Evolutionary conservation across 306 rosid species (phyloP).

Genomic region (Hippophae rhamnoides): DNA sequence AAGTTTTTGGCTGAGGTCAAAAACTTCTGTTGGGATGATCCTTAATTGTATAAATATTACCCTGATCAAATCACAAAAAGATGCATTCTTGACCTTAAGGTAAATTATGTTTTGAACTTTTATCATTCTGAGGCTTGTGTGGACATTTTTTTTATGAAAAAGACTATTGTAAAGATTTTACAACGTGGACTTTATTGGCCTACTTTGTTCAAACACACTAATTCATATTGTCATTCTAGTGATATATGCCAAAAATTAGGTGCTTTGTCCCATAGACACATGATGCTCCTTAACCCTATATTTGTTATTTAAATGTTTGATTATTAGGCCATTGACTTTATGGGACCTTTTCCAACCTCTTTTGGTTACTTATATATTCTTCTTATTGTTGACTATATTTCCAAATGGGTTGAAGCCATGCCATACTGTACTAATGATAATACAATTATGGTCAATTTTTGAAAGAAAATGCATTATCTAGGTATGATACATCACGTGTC

Average conservation of each 20-base stretch:
- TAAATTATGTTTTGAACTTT: no score
- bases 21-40: no score
- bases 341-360: not conserved
- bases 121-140: no score
- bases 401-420: not conserved
- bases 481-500: not conserved
- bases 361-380: not conserved
- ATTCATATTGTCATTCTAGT: not conserved
- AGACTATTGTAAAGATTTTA: no score
- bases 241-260: not conserved
- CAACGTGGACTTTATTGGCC: slow-evolving; percentile 1
- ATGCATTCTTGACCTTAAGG: no score
- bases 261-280: not conserved
- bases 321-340: not conserved
- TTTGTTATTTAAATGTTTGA: not conserved
- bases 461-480: not conserved
- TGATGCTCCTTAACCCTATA: not conserved
- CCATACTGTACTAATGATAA: not conserved
- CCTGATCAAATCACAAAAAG: no score
- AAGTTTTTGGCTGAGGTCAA: no score
- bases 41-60: no score
- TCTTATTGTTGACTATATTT: not conserved
- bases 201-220: not conserved
- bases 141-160: no score
- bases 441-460: not conserved